These are phyloP conservation scores for Podaxis sp. DNA, from an alignment of 768 basidiomycete species.

Conservation along the genomic window DNA sequence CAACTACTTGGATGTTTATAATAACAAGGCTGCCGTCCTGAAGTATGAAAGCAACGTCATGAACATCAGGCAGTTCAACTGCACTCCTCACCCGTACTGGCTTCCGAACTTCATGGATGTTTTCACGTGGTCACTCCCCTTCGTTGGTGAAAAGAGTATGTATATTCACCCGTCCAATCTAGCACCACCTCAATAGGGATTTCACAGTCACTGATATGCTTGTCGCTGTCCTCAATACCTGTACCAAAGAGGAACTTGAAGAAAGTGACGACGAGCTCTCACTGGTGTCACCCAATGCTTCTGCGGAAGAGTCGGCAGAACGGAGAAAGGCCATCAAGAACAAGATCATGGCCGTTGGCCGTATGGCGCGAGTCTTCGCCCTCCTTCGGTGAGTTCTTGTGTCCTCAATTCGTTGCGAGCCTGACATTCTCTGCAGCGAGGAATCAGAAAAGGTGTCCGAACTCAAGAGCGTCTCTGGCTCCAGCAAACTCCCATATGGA, in stretches of 20 bases:
- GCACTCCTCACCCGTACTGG: conserved; percentile 96
- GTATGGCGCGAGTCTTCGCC: conserved; percentile 95
- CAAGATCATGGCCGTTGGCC: conserved; percentile 97
- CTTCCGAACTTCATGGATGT: conserved; percentile 99
- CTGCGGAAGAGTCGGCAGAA: conserved; percentile 58
- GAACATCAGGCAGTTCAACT: conserved; percentile 98
- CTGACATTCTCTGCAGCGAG: conserved; percentile 54
- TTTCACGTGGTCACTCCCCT: conserved; percentile 98
- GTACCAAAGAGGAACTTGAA: conserved; percentile 94
- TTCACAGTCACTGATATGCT: conserved; percentile 94
- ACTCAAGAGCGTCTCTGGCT: conserved; percentile 87
- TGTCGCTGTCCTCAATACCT: conserved; percentile 93
- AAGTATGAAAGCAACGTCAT: conserved; percentile 99
- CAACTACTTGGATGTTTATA: conserved; percentile 97
- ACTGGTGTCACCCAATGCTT: conserved; percentile 37
- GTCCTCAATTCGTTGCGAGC: conserved; percentile 1
- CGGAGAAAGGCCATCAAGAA: conserved; percentile 93
- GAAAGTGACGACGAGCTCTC: conserved; percentile 66
- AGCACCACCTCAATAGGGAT: conserved; percentile 5
- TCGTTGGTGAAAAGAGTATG: conserved; percentile 97
- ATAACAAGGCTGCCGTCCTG: conserved; percentile 98
- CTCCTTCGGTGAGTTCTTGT: conserved; percentile 73
- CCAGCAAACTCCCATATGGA: conserved; percentile 76
- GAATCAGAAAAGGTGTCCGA: conserved; percentile 98
- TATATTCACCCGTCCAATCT: conserved; percentile 15